phyloP scores from a whole-genome alignment of 306 rosid genomes.

The Corylus avellana region DNA sequence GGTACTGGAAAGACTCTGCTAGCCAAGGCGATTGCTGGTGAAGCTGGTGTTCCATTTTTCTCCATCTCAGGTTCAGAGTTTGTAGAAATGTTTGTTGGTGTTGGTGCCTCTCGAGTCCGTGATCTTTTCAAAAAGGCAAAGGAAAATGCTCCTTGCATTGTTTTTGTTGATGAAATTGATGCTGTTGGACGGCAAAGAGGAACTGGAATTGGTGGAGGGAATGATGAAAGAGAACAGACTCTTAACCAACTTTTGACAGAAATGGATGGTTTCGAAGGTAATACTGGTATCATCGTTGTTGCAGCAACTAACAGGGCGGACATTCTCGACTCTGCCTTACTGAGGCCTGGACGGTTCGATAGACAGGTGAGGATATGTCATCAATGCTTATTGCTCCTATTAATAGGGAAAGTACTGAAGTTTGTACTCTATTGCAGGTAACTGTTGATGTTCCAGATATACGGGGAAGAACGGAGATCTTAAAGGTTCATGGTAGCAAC shows the following conservation, averaged over 20 bases:
- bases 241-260: constrained; percentile 98
- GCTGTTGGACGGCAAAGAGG: constrained; percentile 98
- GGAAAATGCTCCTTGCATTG: constrained; percentile 99
- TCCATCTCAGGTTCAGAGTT: constrained; percentile 98
- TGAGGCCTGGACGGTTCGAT: constrained; percentile 95
- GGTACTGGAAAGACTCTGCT: constrained; percentile 97
- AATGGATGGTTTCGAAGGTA: constrained; percentile 99
- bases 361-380: constrained; percentile 60
- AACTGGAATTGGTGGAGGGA: constrained; percentile 98
- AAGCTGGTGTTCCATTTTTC: constrained; percentile 98
- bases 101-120: constrained; percentile 97
- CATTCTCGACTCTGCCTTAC: constrained; percentile 91
- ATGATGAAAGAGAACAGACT: constrained; percentile 97
- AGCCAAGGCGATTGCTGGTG: constrained; percentile 98
- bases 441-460: constrained; percentile 92
- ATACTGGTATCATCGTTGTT: constrained; percentile 88
- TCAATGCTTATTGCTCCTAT: constrained; percentile 8
- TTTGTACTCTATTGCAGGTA: constrained; percentile 56
- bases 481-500: constrained; percentile 91
- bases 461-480: constrained; percentile 92
- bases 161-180: constrained; percentile 97
- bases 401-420: constrained; percentile 12
- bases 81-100: constrained; percentile 99
- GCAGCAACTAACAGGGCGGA: constrained; percentile 99
- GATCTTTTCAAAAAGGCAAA: constrained; percentile 98